These are phyloP conservation scores for Beauveria sp. DNA, from an alignment of 2,329 filamentous ascomycete genomes.

Conservation along the genomic window DNA sequence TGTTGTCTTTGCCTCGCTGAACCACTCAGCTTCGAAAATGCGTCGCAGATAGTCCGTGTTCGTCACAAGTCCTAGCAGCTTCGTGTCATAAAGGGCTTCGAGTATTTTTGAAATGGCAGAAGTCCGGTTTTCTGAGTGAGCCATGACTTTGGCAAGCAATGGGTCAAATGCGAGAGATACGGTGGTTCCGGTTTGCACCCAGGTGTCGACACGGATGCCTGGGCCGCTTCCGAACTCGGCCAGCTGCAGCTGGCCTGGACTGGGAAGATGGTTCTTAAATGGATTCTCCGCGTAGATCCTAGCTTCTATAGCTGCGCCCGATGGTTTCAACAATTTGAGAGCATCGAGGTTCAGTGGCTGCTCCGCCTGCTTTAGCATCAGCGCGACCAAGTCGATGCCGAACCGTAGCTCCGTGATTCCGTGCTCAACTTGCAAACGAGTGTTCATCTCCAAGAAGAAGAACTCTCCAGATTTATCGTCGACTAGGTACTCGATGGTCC, in stretches of 20 bases:
- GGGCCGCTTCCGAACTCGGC: conserved; percentile 45
- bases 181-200: conserved; percentile 49
- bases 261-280: conserved; percentile 48
- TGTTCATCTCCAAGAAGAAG: conserved; percentile 40
- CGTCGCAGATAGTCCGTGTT: conserved; percentile 48
- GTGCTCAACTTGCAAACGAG: conserved; percentile 38
- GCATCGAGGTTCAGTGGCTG: neutral
- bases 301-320: conserved; percentile 30
- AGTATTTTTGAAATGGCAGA: conserved; percentile 37
- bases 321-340: conserved; percentile 12
- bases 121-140: conserved; percentile 31
- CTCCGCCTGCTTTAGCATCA: conserved; percentile 32
- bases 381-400: conserved; percentile 61
- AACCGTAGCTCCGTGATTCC: conserved; percentile 64
- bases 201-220: conserved; percentile 53
- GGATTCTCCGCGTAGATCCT: conserved; percentile 44
- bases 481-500: conserved; percentile 34
- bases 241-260: conserved; percentile 49
- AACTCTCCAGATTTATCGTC: conserved; percentile 23
- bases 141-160: conserved; percentile 51
- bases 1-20: conserved; percentile 42
- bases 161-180: conserved; percentile 53
- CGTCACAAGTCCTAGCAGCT: conserved; percentile 40
- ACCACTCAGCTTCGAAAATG: conserved; percentile 39
- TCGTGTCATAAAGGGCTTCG: conserved; percentile 35